These are phyloP conservation scores for Aspergillus persii DNA, from an alignment of 2,329 filamentous ascomycete genomes.

Conservation along the genomic window DNA sequence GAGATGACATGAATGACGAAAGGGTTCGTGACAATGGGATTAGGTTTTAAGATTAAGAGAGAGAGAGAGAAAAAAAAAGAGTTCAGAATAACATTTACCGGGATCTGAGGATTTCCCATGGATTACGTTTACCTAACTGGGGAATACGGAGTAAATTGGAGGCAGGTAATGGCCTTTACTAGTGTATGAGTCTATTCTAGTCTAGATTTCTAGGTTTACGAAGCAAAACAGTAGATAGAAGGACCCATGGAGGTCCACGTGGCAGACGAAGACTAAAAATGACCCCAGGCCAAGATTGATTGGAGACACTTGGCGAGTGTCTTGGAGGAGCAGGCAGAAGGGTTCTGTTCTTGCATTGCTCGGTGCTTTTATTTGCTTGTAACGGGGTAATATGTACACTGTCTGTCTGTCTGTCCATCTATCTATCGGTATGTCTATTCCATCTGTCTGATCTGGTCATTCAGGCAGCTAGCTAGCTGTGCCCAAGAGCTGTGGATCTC, in stretches of 20 bases:
- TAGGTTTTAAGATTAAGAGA: too few species aligned
- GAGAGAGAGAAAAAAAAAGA: too few species aligned
- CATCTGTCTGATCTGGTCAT: background rate
- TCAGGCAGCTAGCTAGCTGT: background rate
- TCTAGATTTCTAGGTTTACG: too few species aligned
- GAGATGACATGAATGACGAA: too few species aligned
- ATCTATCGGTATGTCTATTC: background rate
- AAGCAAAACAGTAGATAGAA: too few species aligned
- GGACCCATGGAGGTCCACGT: background rate
- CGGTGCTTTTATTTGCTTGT: too few species aligned
- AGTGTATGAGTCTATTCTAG: background rate
- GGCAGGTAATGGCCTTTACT: background rate
- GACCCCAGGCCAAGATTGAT: background rate
- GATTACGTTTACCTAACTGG: background rate
- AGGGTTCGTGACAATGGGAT: too few species aligned
- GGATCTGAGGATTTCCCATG: background rate
- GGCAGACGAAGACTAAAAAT: background rate
- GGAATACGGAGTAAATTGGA: too few species aligned
- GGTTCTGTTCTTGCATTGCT: background rate
- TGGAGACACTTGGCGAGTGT: background rate
- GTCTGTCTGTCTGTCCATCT: too few species aligned
- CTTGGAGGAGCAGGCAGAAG: background rate
- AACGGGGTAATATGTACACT: too few species aligned
- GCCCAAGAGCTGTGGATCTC: constrained; percentile 16
- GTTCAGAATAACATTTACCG: background rate